phyloP scores from a whole-genome alignment of 169 alveolate species.

The Theileria annulata region DNA sequence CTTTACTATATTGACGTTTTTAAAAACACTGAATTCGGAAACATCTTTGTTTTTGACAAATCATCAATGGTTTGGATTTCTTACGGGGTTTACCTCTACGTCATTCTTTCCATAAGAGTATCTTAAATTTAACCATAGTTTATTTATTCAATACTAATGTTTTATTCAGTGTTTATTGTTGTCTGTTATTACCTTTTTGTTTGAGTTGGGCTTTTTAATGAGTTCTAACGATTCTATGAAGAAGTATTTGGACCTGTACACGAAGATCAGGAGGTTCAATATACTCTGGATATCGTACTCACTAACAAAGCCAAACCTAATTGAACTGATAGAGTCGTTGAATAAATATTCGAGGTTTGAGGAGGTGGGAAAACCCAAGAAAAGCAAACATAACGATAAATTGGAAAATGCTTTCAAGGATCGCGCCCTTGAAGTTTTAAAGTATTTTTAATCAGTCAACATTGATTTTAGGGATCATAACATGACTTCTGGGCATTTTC shows the following conservation, averaged over 20 bases:
- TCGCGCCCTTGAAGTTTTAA: slow-evolving; percentile 2
- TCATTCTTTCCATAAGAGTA: slow-evolving; percentile 48
- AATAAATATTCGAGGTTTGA: slow-evolving; percentile 16
- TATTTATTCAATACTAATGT: neutral
- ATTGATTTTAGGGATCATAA: slow-evolving; percentile 15
- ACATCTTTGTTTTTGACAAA: slow-evolving; percentile 33
- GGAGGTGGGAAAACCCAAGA: neutral
- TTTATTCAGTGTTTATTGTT: slow-evolving; percentile 30
- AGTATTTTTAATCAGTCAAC: neutral
- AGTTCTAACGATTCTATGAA: slow-evolving; percentile 60
- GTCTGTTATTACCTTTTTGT: slow-evolving; percentile 47
- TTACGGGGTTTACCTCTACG: slow-evolving; percentile 52
- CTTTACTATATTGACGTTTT: slow-evolving; percentile 31
- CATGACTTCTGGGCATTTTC: slow-evolving; percentile 19
- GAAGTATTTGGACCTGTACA: slow-evolving; percentile 51
- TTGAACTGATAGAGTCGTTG: slow-evolving; percentile 10
- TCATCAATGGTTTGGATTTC: slow-evolving; percentile 53
- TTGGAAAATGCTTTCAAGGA: slow-evolving; percentile 8
- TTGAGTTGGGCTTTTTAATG: slow-evolving; percentile 57
- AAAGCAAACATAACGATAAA: neutral
- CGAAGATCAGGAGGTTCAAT: slow-evolving; percentile 56
- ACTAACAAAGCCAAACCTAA: slow-evolving; percentile 47
- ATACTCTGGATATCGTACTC: slow-evolving; percentile 54
- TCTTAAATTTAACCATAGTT: neutral
- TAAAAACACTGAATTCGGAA: neutral